These are phyloP conservation scores for Lepidopterella palustris DNA, from an alignment of 495 filamentous ascomycete genomes.

Conservation along the genomic window DNA sequence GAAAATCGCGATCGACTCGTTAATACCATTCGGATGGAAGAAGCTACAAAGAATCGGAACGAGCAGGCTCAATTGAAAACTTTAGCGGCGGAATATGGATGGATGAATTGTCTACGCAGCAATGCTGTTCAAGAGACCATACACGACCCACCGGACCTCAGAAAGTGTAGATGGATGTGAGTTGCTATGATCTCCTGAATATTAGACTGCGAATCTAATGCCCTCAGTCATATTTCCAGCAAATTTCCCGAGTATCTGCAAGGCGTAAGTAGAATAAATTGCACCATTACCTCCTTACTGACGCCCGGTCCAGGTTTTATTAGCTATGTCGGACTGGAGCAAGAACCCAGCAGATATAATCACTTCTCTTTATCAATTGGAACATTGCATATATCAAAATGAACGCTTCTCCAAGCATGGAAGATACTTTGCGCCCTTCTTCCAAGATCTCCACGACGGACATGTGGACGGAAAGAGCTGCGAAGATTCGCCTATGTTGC, in stretches of 20 bases:
- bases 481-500: conserved; percentile 27
- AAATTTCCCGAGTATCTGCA: conserved; percentile 37
- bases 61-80: conserved; percentile 30
- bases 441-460: conserved; percentile 22
- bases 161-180: conserved; percentile 36
- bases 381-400: conserved; percentile 31
- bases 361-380: conserved; percentile 26
- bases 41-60: conserved; percentile 24
- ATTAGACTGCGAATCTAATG: neutral
- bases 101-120: conserved; percentile 35
- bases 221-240: conserved; percentile 33
- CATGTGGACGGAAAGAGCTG: neutral
- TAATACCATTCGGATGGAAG: conserved; percentile 9
- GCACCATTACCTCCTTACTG: neutral
- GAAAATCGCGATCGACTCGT: conserved; percentile 20
- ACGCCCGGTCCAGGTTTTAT: conserved; percentile 14
- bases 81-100: conserved; percentile 35
- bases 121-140: conserved; percentile 22
- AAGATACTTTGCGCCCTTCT: conserved; percentile 38
- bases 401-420: conserved; percentile 41
- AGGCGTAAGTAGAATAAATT: conserved; percentile 18
- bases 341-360: conserved; percentile 4
- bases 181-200: neutral
- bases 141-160: conserved; percentile 20
- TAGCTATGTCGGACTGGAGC: conserved; percentile 29